Base-by-base conservation (phyloP, 139 green algal genomes). In the Picochlorum sp. region DNA sequence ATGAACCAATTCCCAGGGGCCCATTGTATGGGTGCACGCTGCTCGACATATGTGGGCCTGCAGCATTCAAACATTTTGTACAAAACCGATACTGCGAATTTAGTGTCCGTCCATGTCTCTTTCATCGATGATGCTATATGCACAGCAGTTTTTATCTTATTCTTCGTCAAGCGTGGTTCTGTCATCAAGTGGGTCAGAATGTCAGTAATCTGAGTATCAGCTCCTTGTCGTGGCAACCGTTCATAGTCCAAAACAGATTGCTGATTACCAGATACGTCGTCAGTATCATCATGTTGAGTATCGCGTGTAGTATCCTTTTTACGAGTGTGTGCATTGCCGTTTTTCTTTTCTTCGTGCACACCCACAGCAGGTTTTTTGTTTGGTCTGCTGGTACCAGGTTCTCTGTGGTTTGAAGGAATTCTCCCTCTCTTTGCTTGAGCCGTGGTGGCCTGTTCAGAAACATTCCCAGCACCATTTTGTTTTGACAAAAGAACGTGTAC, bases 11-110 rank as follows among this genome's bases (percentile, higher is more conserved):
- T 20, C n/a, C 11, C 47, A 21, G 47, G 47, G 16, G 47, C 16
- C 47, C 47, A 54, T 26, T 20, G n/a, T 26, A 54, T 26, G n/a
- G 47, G 47, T 26, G 47, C 47, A 9, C 16, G n/a, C n/a, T 54
- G 47, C n/a, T 54, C 47, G 8, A 26, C n/a, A 54, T 54, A 54
- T 9, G n/a, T 54, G n/a, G 47, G 47, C 47, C 47, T 54, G 47
- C 16, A 20, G 15, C 47, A 54, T 54, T 20, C 47, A 20, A 54
- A 54, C 18, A 54, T 54, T 21, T 54, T 54, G 11, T 54, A 21
- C 11, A 54, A 20, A 26, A 54, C n/a, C 6, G 47, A 54, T 7
- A 18, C 7, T 18, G 47, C 47, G 18, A 54, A 3, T 54, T 54
- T 11, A 0, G 18, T 13, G 9, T 54, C 18, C 11, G 6, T 20